Evolutionary conservation across 2,329 filamentous ascomycete species (phyloP).

Genomic region (Stagonosporopsis chrysanthemi): DNA sequence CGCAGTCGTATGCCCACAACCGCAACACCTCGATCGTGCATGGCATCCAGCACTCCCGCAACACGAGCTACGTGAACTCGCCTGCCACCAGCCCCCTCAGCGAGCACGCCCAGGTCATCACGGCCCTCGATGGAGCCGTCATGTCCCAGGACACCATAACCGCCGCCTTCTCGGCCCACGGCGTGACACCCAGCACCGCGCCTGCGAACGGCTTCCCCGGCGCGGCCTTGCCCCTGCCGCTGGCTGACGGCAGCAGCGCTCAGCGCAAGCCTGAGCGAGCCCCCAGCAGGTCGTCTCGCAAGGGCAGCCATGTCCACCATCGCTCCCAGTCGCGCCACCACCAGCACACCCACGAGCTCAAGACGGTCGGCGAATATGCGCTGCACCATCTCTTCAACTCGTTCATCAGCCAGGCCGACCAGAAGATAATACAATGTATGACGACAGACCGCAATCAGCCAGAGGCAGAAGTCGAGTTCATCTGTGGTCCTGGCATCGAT

Average conservation of each 20-base stretch:
- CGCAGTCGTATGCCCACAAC: constrained; percentile 76
- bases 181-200: constrained; percentile 25
- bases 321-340: constrained; percentile 73
- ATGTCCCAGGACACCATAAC: constrained; percentile 52
- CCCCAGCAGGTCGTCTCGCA: constrained; percentile 69
- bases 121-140: constrained; percentile 50
- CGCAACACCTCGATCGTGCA: constrained; percentile 97
- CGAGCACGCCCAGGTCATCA: constrained; percentile 77
- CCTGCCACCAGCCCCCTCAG: constrained; percentile 82
- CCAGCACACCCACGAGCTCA: constrained; percentile 74
- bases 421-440: constrained; percentile 90
- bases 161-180: constrained; percentile 46
- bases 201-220: constrained; percentile 21
- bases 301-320: constrained; percentile 75
- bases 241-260: constrained; percentile 27
- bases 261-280: constrained; percentile 54
- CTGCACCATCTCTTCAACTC: constrained; percentile 96
- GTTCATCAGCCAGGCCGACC: constrained; percentile 96
- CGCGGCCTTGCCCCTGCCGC: constrained; percentile 8
- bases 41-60: constrained; percentile 89
- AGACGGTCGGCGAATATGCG: constrained; percentile 97
- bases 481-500: constrained; percentile 91
- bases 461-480: constrained; percentile 83
- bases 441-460: constrained; percentile 78
- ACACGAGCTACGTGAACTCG: constrained; percentile 83